Base-by-base conservation (phyloP, 345 rosid genomes). In the Syzygium jambos region DNA sequence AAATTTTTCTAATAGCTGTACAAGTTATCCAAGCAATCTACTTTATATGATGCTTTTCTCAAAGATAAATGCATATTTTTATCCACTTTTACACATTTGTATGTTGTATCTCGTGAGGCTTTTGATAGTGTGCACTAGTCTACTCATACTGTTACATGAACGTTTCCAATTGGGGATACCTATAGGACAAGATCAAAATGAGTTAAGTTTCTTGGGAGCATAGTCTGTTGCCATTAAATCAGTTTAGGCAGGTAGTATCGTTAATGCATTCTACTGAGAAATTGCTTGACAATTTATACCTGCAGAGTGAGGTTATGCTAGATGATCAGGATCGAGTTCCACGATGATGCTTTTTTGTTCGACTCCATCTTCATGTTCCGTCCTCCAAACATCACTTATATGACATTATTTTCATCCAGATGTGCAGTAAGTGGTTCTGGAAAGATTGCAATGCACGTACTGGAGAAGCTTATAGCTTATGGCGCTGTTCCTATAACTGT, bases 381-480 rank as follows among this genome's bases (percentile, higher is more conserved):
- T 29, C 27, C 23, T 29, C 27, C 4, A 29, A 30, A 65, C n/a
- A 53, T 61, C 27, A 61, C 34, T 57, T 9, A 57, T 23, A 49
- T 86, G 82, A 49, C 38, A 57, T 86, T 29, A 56, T 51, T 63
- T 51, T 86, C 38, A 63, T 90, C 53, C 93, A 98, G 99, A 89
- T 98, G 99, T 91, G 97, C 85, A 86, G 98, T 98, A 87, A 98
- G 99, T 88, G 99, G 99, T 89, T 95, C 95, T 84, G 99, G 99
- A 89, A 98, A 98, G 98, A 98, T 98, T 88, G 98, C 99, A 19
- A 90, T 98, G 97, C 99, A 98, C 92, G 99, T 96, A 89, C 92
- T 96, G 77, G 99, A 98, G 91, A 98, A 98, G 96, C 97, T 98
- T 88, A 94, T 95, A 91, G 99, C 98, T 84, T 95, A 93, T 92